These are phyloP conservation scores for Schwanniomyces etchellsii DNA, from an alignment of 1,139 yeast genomes.

Conservation along the genomic window DNA sequence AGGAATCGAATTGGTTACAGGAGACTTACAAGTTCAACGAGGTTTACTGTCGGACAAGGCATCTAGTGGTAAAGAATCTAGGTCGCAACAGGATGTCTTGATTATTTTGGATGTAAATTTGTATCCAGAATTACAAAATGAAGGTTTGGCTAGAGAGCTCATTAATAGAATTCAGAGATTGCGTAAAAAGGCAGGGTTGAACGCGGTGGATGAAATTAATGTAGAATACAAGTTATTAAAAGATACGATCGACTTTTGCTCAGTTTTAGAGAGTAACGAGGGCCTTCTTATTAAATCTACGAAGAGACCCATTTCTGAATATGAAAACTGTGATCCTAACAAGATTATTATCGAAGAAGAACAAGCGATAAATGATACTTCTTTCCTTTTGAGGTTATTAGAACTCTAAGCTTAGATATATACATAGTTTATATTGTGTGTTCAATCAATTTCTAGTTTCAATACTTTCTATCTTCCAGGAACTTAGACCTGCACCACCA, in stretches of 20 bases:
- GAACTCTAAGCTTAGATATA: conserved; percentile 40
- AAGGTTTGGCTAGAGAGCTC: conserved; percentile 94
- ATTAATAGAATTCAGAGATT: conserved; percentile 96
- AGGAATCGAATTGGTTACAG: conserved; percentile 80
- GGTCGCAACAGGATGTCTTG: conserved; percentile 85
- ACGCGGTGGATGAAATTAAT: conserved; percentile 89
- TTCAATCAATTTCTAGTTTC: no score
- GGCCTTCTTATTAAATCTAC: conserved; percentile 74
- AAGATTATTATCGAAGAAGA: conserved; percentile 82
- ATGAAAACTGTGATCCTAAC: conserved; percentile 28
- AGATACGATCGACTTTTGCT: conserved; percentile 66
- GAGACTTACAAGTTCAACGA: conserved; percentile 86
- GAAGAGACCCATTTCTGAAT: conserved; percentile 51
- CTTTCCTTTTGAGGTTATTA: conserved; percentile 74
- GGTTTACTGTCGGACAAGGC: conserved; percentile 68
- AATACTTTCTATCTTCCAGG: conserved; percentile 33
- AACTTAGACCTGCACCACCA: conserved; percentile 71
- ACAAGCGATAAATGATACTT: conserved; percentile 81
- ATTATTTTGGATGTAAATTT: conserved; percentile 83
- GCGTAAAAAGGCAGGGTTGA: conserved; percentile 93
- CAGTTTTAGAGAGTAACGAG: conserved; percentile 58
- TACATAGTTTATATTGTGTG: conserved; percentile 2
- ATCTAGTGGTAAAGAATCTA: conserved; percentile 71
- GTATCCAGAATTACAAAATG: conserved; percentile 83
- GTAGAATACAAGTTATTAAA: conserved; percentile 72